Conservation (phyloP, 257 asterid genomes). For the Galeopsis tetrahit region DNA sequence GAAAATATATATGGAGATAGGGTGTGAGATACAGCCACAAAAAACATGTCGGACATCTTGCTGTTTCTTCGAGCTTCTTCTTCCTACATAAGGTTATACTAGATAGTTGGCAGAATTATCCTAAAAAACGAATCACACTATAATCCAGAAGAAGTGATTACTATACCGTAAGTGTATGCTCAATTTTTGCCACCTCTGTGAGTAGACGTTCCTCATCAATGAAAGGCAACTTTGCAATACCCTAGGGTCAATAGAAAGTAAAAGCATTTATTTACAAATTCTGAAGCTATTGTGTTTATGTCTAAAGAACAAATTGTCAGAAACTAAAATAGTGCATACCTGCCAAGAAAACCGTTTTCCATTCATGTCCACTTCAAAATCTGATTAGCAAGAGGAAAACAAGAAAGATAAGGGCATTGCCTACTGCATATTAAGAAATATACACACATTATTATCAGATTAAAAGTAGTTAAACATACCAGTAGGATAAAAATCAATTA, state of each 20-base stretch:
- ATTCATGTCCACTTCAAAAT: slow-evolving; percentile 96
- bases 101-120: slow-evolving; percentile 18
- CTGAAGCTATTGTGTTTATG: slow-evolving; percentile 1
- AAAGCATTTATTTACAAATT: slow-evolving; percentile 21
- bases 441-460: slow-evolving; percentile 23
- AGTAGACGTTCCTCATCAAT: slow-evolving; percentile 92
- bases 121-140: slow-evolving; percentile 22
- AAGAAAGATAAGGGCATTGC: slow-evolving; percentile 14
- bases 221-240: slow-evolving; percentile 94
- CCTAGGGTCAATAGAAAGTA: slow-evolving; percentile 49
- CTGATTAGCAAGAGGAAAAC: slow-evolving; percentile 47
- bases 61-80: slow-evolving; percentile 94
- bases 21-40: slow-evolving; percentile 79
- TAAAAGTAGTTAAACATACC: slow-evolving; percentile 49
- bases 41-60: slow-evolving; percentile 85
- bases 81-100: slow-evolving; percentile 55
- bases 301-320: not conserved
- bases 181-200: slow-evolving; percentile 83
- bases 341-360: slow-evolving; percentile 97
- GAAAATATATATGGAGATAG: slow-evolving; percentile 90
- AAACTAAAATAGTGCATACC: slow-evolving; percentile 39
- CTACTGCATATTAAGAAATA: not conserved
- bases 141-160: slow-evolving; percentile 7
- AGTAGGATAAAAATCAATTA: slow-evolving; percentile 87
- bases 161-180: slow-evolving; percentile 85